Evolutionary conservation across 179 eudicot species (phyloP).

Genomic region (Camellia oleifera): DNA sequence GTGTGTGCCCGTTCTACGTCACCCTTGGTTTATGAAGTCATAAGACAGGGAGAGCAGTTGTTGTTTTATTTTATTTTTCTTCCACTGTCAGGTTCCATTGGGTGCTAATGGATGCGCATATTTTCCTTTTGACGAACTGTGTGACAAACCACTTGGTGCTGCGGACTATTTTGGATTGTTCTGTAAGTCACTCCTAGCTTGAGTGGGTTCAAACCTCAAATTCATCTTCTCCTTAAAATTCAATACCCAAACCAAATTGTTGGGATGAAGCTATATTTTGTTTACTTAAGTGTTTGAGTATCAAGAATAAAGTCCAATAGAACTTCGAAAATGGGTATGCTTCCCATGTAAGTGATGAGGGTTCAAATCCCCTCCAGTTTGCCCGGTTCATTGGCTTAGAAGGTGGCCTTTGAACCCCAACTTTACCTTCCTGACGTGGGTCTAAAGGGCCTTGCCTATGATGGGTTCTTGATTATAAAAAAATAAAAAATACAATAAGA

Average conservation of each 20-base stretch:
- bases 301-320: neutral
- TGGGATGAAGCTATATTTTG: neutral
- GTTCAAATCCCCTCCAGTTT: too few species aligned
- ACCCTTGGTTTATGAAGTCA: too few species aligned
- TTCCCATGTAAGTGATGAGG: too few species aligned
- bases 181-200: conserved; percentile 51
- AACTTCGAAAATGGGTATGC: too few species aligned
- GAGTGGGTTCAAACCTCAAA: neutral
- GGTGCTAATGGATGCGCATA: conserved; percentile 95
- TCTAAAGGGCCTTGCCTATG: too few species aligned
- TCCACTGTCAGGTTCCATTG: conserved; percentile 55
- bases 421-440: too few species aligned
- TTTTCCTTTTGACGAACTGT: conserved; percentile 88
- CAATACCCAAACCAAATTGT: neutral
- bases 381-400: too few species aligned
- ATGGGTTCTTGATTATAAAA: too few species aligned
- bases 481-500: neutral
- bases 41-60: neutral
- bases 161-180: conserved; percentile 92
- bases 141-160: conserved; percentile 95
- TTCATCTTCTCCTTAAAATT: neutral
- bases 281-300: neutral
- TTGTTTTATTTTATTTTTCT: neutral
- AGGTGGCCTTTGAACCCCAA: too few species aligned
- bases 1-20: too few species aligned